A percentile compares a stretch with the other conserved stretches of the same genome.
Evolutionary conservation across 139 green algal species (phyloP).

Genomic region (Chara braunii): DNA sequence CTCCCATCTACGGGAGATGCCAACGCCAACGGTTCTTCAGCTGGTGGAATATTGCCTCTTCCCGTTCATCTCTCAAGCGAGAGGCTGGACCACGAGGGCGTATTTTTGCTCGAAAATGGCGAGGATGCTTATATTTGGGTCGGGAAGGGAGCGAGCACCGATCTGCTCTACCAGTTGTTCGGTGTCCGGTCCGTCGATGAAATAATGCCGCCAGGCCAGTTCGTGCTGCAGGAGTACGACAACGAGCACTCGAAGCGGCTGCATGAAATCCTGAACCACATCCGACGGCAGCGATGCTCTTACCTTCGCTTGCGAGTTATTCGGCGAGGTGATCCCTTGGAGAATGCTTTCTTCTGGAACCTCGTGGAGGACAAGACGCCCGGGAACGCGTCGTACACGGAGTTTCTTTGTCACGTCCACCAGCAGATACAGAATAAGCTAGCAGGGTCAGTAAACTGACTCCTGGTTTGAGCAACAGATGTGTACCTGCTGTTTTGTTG

Average conservation of each 20-base stretch:
- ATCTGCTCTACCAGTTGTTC: constrained; percentile 51
- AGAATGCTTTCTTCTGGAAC: constrained; percentile 64
- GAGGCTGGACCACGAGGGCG: constrained; percentile 57
- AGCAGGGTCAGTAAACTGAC: no score
- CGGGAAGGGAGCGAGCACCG: constrained; percentile 45
- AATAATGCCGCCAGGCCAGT: constrained; percentile 21
- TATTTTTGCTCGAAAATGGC: constrained; percentile 87
- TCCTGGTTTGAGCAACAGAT: no score
- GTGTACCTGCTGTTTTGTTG: no score
- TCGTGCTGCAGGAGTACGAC: constrained; percentile 22
- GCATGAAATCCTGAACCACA: constrained; percentile 38
- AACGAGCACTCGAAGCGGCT: constrained; percentile 2
- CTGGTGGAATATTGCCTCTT: no score
- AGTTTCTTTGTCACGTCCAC: constrained; percentile 65
- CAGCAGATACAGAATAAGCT: constrained; percentile 45
- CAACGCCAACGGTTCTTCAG: no score
- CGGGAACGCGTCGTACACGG: constrained; percentile 52
- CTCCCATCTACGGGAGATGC: no score
- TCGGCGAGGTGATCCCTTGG: no score
- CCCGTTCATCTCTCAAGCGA: constrained; percentile 41
- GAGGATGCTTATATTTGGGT: constrained; percentile 80
- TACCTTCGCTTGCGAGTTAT: no score
- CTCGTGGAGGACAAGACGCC: constrained; percentile 76
- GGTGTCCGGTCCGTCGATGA: constrained; percentile 54
- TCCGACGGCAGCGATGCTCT: constrained; percentile 35